phyloP scores from a whole-genome alignment of 306 rosid species.

The Ormosia semicastrata region DNA sequence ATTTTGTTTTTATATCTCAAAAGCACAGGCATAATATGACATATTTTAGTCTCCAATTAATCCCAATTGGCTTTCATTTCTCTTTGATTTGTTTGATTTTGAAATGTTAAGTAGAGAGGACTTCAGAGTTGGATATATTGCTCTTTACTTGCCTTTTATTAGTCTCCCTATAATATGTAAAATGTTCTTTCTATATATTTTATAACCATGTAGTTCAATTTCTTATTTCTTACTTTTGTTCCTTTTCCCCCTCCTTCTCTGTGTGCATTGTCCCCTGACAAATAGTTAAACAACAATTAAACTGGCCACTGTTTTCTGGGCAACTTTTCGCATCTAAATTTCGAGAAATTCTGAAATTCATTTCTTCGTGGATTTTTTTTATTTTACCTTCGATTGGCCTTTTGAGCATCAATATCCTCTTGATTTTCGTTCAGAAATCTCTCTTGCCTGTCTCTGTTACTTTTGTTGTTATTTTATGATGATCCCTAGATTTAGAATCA shows the following conservation, averaged over 20 bases:
- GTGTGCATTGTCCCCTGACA: slow-evolving; percentile 47
- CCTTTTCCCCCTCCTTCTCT: slow-evolving; percentile 33
- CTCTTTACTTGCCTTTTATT: neutral
- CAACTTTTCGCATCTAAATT: slow-evolving; percentile 42
- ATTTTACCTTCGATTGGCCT: slow-evolving; percentile 45
- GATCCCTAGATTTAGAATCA: slow-evolving; percentile 52
- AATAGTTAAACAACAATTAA: slow-evolving; percentile 53
- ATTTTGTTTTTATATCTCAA: neutral
- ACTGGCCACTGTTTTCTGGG: slow-evolving; percentile 47
- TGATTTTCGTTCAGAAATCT: slow-evolving; percentile 57
- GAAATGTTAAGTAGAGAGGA: neutral
- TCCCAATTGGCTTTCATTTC: neutral
- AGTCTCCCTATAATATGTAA: neutral
- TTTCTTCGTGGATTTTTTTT: slow-evolving; percentile 31
- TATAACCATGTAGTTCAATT: slow-evolving; percentile 33
- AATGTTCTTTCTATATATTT: slow-evolving; percentile 15
- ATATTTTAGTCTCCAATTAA: neutral
- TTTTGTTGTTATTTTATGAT: slow-evolving; percentile 41
- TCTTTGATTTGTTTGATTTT: neutral
- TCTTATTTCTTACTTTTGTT: slow-evolving; percentile 51
- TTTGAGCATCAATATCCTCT: slow-evolving; percentile 55
- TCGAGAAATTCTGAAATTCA: slow-evolving; percentile 48
- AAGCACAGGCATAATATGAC: neutral
- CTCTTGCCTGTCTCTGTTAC: slow-evolving; percentile 56
- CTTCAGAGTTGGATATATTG: neutral